Percentiles rank a stretch among this genome's conserved stretches.
Evolutionary conservation across 148 eudicot genomes (phyloP).

Genomic region (Diospyros lotus): DNA sequence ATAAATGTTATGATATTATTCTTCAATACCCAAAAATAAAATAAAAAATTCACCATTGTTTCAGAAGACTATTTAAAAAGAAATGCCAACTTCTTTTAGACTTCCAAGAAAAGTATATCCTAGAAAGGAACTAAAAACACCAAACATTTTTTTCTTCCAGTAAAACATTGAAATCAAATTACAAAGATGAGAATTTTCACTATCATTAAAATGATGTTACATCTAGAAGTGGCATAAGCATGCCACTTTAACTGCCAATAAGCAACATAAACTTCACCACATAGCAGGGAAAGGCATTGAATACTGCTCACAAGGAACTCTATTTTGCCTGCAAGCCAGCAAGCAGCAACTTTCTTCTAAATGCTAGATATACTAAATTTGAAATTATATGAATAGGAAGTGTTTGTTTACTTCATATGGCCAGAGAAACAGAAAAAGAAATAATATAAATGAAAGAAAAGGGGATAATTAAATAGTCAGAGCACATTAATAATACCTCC

Average conservation of each 20-base stretch:
- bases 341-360: no score
- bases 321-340: not conserved
- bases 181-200: not conserved
- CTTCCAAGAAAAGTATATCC: not conserved
- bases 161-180: not conserved
- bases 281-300: not conserved
- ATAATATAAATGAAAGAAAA: not conserved
- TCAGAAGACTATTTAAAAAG: not conserved
- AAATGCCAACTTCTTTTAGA: not conserved
- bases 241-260: not conserved
- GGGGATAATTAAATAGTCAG: not conserved
- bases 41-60: not conserved
- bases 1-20: not conserved
- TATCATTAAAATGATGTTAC: not conserved
- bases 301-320: not conserved
- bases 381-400: not conserved
- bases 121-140: no score
- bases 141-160: not conserved
- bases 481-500: constrained; percentile 42
- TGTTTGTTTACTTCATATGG: not conserved
- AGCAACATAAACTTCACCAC: not conserved
- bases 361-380: no score
- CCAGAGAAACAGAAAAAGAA: not conserved
- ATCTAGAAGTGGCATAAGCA: not conserved
- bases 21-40: not conserved